Base-by-base conservation (phyloP, 208 protist genomes). In the Eutreptiella sp. region DNA sequence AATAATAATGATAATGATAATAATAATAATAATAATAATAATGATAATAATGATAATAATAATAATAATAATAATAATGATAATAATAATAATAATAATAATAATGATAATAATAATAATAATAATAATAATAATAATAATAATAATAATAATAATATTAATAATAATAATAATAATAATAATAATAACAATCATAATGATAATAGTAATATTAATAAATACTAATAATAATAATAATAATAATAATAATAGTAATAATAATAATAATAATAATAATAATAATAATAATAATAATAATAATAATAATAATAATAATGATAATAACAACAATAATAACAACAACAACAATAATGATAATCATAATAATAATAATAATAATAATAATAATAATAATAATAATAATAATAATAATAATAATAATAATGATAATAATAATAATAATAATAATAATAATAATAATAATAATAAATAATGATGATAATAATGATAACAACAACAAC, bases 81-180 rank as follows among this genome's bases (percentile, higher is more conserved):
- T 50, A 38, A 50, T 38, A 43, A 43, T n/a, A 35, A 50, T 50
- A 50, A 50, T 50, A 35, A 43, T 50, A 50, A 50, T 35, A 35
- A 50, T 50, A 50, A 50, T n/a, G 32, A 50, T 50, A n/a, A 50
- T 35, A 35, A 50, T 50, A 38, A 43, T 35, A 35, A 50, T 38
- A 50, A 50, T 35, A 35, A 50, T 38, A 50, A 50, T 35, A 16
- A 50, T 50, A 43, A 43, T 16, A 35, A 50, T 50, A 38, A 43
- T 35, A 35, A 50, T 50, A 50, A 50, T 35, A 35, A 50, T 50
- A 50, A 43, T 16, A 35, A 50, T 50, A 50, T 39, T 16, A 35
- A 43, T 50, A 50, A 50, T n/a, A 35, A 50, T 50, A 50, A 50
- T n/a, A 16, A 50, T 50, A n/a, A 50, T 35, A 35, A 50, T 50